Conservation (phyloP, 129 eudicot species). For the Heracleum sosnowskyi region DNA sequence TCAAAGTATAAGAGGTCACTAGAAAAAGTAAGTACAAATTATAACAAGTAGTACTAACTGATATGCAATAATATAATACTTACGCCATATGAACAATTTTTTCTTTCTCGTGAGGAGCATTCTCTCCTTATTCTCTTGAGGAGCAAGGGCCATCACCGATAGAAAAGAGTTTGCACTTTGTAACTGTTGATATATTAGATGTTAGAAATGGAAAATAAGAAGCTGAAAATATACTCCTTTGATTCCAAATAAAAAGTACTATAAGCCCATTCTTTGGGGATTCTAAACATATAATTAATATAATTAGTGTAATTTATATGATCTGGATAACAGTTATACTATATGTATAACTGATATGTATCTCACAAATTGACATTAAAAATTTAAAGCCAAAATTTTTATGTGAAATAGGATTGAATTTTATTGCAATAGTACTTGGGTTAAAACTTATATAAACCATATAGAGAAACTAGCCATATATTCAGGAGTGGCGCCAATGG, state of each 20-base stretch:
- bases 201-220: not conserved
- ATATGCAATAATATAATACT: conserved; percentile 14
- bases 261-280: not conserved
- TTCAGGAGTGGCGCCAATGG: conserved; percentile 98
- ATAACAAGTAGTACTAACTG: not conserved
- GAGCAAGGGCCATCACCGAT: conserved; percentile 97
- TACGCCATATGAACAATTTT: conserved; percentile 90
- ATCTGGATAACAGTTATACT: not conserved
- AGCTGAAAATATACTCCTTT: not conserved
- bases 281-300: not conserved
- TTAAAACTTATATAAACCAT: conserved; percentile 41
- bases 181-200: conserved; percentile 35
- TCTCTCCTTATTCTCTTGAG: too few relatives aligned
- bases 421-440: not conserved
- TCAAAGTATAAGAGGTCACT: not conserved
- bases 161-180: conserved; percentile 92
- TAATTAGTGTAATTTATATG: not conserved
- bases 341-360: not conserved
- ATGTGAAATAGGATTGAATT: not conserved
- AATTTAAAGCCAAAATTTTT: not conserved
- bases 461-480: conserved; percentile 94
- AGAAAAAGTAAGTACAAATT: not conserved
- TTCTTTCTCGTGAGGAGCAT: conserved; percentile 92
- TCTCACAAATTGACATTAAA: not conserved
- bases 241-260: not conserved